Percentiles rank a stretch among this genome's conserved stretches.
phyloP scores from a whole-genome alignment of 169 alveolate species.

The Theileria sp. region DNA sequence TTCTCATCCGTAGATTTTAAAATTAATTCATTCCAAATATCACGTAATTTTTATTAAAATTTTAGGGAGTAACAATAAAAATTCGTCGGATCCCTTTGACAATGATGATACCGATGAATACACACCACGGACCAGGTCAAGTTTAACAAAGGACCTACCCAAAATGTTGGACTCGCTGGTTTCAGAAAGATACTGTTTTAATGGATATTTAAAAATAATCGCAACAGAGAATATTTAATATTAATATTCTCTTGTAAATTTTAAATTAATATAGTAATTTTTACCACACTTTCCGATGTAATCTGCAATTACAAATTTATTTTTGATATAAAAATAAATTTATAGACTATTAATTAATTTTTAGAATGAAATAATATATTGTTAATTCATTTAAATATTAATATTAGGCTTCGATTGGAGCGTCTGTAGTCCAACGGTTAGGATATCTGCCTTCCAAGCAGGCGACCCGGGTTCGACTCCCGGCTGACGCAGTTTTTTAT shows the following conservation, averaged over 20 bases:
- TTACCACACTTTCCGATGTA: neutral
- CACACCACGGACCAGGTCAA: constrained; percentile 12
- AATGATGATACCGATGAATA: neutral
- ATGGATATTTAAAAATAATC: constrained; percentile 17
- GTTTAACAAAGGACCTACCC: constrained; percentile 2
- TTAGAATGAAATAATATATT: neutral
- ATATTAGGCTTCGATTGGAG: constrained; percentile 32
- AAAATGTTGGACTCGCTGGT: neutral
- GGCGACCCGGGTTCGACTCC: constrained; percentile 99
- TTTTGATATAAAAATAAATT: neutral
- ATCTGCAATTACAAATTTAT: neutral
- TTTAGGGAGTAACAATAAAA: too few species aligned
- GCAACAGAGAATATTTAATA: neutral
- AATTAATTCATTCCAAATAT: neutral
- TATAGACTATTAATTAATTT: neutral
- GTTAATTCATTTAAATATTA: constrained; percentile 7
- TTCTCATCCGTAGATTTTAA: neutral
- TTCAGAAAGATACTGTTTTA: constrained; percentile 1
- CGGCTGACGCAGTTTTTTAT: constrained; percentile 90
- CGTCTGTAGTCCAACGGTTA: constrained; percentile 97
- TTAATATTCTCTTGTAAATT: neutral
- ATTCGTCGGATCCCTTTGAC: neutral
- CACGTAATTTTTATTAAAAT: too few species aligned
- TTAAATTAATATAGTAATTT: neutral
- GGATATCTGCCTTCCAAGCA: constrained; percentile 98